A percentile compares a stretch with the other conserved stretches of the same genome.
phyloP scores from a whole-genome alignment of 495 filamentous ascomycete genomes.

The Glutinoglossum americanum region DNA sequence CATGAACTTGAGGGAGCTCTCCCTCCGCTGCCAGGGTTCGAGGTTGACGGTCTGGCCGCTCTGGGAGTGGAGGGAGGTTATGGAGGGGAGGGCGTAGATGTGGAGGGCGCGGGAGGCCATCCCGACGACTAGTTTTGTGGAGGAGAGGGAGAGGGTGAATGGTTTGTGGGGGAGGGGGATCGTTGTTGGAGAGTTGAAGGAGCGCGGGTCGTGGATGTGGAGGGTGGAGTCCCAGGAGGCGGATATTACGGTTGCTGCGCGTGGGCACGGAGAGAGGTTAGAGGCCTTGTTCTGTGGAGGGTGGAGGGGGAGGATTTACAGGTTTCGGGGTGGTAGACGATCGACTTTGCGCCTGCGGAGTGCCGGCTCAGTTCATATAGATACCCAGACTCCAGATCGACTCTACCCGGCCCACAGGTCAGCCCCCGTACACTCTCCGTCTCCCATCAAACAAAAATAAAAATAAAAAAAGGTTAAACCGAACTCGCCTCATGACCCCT shows the following conservation, averaged over 20 bases:
- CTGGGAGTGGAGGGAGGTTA: slow-evolving; percentile 30
- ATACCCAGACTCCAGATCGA: slow-evolving; percentile 48
- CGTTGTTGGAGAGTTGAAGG: slow-evolving; percentile 24
- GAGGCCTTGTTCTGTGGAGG: slow-evolving; percentile 6
- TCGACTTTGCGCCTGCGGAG: slow-evolving; percentile 50
- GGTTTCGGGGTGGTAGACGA: slow-evolving; percentile 60
- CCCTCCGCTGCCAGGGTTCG: slow-evolving; percentile 72
- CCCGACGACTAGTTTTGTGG: slow-evolving; percentile 74
- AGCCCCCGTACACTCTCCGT: too few relatives aligned
- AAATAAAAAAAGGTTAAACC: background rate
- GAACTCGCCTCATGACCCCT: slow-evolving; percentile 48
- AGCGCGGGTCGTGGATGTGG: slow-evolving; percentile 39
- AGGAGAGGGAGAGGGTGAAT: slow-evolving; percentile 61
- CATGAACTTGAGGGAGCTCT: slow-evolving; percentile 88
- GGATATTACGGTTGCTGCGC: slow-evolving; percentile 34
- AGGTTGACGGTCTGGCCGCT: slow-evolving; percentile 29
- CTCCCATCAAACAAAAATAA: too few relatives aligned
- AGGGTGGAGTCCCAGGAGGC: slow-evolving; percentile 85
- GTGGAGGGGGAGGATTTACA: slow-evolving; percentile 23
- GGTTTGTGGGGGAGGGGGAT: slow-evolving; percentile 62
- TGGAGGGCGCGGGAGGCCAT: slow-evolving; percentile 82
- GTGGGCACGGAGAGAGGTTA: background rate
- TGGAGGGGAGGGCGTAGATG: slow-evolving; percentile 71
- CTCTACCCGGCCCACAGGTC: slow-evolving; percentile 28
- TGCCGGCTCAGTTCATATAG: slow-evolving; percentile 63